phyloP scores from a whole-genome alignment of 2,329 filamentous ascomycete genomes.

The Xylariaceae sp. region DNA sequence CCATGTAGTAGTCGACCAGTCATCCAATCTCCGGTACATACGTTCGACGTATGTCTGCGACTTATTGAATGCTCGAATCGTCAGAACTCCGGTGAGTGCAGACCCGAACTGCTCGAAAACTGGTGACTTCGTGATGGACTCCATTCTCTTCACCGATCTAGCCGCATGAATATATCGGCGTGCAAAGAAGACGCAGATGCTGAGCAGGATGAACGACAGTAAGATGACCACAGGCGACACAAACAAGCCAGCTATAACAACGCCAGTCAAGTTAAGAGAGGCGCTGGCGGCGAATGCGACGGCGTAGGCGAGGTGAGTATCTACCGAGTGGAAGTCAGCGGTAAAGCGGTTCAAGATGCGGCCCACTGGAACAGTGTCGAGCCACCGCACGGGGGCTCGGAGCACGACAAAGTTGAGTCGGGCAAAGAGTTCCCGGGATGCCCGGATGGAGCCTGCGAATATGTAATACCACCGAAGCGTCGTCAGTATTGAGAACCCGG shows the following conservation, averaged over 20 bases:
- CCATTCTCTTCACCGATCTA: slow-evolving; percentile 69
- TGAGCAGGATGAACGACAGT: slow-evolving; percentile 53
- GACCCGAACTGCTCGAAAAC: slow-evolving; percentile 77
- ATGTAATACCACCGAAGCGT: slow-evolving; percentile 59
- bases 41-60: slow-evolving; percentile 58
- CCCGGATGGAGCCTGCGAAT: slow-evolving; percentile 59
- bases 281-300: slow-evolving; percentile 55
- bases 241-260: slow-evolving; percentile 61
- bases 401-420: slow-evolving; percentile 62
- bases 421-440: slow-evolving; percentile 63
- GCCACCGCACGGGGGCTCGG: slow-evolving; percentile 68
- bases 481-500: slow-evolving; percentile 51
- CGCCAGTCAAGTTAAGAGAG: slow-evolving; percentile 56
- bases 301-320: slow-evolving; percentile 60
- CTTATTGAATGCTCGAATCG: slow-evolving; percentile 72
- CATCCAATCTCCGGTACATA: slow-evolving; percentile 66
- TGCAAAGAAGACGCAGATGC: slow-evolving; percentile 53
- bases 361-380: slow-evolving; percentile 73
- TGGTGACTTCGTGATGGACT: slow-evolving; percentile 70
- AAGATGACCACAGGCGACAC: slow-evolving; percentile 63
- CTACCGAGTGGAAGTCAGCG: slow-evolving; percentile 68
- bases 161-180: slow-evolving; percentile 62
- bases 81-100: slow-evolving; percentile 64
- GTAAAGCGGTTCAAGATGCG: slow-evolving; percentile 74
- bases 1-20: slow-evolving; percentile 59